Evolutionary conservation across 805 yeast genomes (phyloP).

Genomic region (Saccharomycopsis sp.): DNA sequence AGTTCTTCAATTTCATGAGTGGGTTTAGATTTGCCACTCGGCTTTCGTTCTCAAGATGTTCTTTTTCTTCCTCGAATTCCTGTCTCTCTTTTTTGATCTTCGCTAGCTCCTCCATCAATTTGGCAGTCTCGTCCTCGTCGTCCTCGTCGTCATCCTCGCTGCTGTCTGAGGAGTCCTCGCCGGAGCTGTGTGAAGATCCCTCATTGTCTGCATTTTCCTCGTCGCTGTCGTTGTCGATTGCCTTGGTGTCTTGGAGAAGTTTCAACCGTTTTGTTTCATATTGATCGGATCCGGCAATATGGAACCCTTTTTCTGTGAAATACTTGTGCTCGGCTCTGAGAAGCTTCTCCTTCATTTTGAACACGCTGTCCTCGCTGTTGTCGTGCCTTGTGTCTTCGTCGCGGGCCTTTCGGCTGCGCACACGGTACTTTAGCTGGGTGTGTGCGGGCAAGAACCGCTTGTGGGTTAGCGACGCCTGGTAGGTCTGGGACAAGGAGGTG

Average conservation of each 20-base stretch:
- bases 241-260: background rate
- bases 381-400: background rate
- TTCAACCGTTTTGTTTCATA: background rate
- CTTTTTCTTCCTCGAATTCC: background rate
- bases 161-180: background rate
- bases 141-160: constrained; percentile 1
- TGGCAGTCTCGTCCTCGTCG: constrained; percentile 6
- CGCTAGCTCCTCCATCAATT: constrained; percentile 6
- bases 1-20: background rate
- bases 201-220: background rate
- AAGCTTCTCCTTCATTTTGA: constrained; percentile 6
- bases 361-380: background rate
- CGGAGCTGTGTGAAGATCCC: background rate
- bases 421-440: constrained; percentile 16
- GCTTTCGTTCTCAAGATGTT: constrained; percentile 1
- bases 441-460: constrained; percentile 19
- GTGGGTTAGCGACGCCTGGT: constrained; percentile 16
- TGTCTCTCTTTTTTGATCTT: constrained; percentile 9
- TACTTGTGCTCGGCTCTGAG: constrained; percentile 5
- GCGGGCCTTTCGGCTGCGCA: background rate
- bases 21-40: background rate
- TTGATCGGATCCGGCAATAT: background rate
- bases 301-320: background rate
- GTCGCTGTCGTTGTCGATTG: background rate
- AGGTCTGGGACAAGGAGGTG: constrained; percentile 10